Evolutionary conservation across 2,329 filamentous ascomycete genomes (phyloP).

Genomic region (Dothistroma pini): DNA sequence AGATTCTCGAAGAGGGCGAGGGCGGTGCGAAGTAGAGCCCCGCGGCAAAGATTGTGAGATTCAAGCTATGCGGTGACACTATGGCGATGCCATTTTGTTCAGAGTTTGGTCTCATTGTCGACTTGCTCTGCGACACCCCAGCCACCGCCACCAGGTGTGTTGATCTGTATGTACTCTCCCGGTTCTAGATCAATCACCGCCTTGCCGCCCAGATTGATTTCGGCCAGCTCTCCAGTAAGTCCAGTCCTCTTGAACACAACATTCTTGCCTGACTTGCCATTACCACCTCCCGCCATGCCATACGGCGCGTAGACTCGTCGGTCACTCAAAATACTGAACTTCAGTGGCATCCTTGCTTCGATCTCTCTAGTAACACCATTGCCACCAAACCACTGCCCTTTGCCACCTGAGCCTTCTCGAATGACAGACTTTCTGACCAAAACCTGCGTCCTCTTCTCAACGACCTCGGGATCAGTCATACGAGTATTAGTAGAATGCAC

Average conservation of each 20-base stretch:
- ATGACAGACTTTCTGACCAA: conserved; percentile 35
- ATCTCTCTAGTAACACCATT: conserved; percentile 34
- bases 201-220: conserved; percentile 25
- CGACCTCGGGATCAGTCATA: conserved; percentile 37
- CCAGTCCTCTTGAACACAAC: conserved; percentile 26
- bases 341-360: conserved; percentile 30
- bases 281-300: conserved; percentile 33
- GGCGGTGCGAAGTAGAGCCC: conserved; percentile 4
- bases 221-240: conserved; percentile 9
- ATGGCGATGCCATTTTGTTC: no score
- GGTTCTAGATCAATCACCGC: conserved; percentile 18
- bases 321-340: conserved; percentile 34
- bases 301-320: conserved; percentile 34
- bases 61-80: no score
- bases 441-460: conserved; percentile 37
- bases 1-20: conserved; percentile 32
- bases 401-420: conserved; percentile 32
- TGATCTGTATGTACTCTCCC: conserved; percentile 33
- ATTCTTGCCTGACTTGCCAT: conserved; percentile 33
- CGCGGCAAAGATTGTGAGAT: no score
- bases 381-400: conserved; percentile 31
- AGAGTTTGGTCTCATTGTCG: background rate
- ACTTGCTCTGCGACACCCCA: background rate
- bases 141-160: conserved; percentile 13
- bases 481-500: conserved; percentile 39